Conservation (phyloP, 768 basidiomycete species). For the Leucosporidium scottii region DNA sequence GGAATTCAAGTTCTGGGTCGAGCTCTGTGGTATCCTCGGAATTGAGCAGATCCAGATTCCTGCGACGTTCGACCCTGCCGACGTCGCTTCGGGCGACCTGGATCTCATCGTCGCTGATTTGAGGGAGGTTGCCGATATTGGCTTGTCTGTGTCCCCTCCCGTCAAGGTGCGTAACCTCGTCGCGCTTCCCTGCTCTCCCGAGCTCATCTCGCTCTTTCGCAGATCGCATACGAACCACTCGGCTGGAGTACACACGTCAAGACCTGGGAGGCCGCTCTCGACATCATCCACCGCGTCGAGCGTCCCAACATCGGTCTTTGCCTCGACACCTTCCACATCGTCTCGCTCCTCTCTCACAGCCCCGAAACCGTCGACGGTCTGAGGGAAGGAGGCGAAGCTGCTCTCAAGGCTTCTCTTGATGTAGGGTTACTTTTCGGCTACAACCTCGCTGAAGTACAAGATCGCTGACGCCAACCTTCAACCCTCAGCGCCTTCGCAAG, state of each 20-base stretch:
- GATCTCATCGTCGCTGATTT: conserved; percentile 4
- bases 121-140: conserved; percentile 5
- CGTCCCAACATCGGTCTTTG: conserved; percentile 16
- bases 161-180: conserved; percentile 3
- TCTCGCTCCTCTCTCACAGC: not conserved
- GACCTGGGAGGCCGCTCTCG: conserved; percentile 11
- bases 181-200: not conserved
- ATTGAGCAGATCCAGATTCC: conserved; percentile 15
- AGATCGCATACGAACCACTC: conserved; percentile 16
- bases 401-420: conserved; percentile 8
- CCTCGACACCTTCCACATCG: conserved; percentile 23
- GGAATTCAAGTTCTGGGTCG: conserved; percentile 10
- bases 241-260: conserved; percentile 10
- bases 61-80: conserved; percentile 4
- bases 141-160: not conserved
- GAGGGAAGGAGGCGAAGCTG: conserved; percentile 1
- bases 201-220: not conserved
- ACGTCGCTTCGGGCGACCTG: not conserved
- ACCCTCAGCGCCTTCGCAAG: conserved; percentile 11
- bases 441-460: too few relatives aligned
- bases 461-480: not conserved
- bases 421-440: too few relatives aligned
- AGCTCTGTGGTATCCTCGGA: conserved; percentile 1
- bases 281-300: conserved; percentile 9
- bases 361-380: conserved; percentile 1